Conservation (phyloP, 2,329 filamentous ascomycete genomes). For the Pleurostoma richardsiae region DNA sequence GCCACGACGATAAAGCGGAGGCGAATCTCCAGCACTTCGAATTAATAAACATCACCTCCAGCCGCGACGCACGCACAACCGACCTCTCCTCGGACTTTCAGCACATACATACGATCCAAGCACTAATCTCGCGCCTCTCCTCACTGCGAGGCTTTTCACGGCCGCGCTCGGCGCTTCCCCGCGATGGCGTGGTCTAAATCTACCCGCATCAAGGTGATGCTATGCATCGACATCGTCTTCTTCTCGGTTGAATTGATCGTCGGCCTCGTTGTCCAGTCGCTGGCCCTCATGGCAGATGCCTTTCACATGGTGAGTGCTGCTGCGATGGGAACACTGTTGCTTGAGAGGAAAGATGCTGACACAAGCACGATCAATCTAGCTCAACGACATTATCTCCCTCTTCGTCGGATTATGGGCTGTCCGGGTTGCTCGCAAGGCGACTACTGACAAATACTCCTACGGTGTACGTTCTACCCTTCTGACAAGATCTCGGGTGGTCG, state of each 20-base stretch:
- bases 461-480: conserved; percentile 54
- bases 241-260: conserved; percentile 84
- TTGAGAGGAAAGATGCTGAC: no score
- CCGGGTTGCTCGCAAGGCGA: conserved; percentile 76
- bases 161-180: conserved; percentile 9
- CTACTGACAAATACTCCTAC: conserved; percentile 91
- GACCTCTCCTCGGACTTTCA: no score
- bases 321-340: neutral
- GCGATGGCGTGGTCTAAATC: conserved; percentile 87
- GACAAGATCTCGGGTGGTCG: no score
- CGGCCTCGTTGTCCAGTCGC: conserved; percentile 82
- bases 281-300: conserved; percentile 91
- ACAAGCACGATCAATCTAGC: conserved; percentile 34
- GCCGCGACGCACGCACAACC: no score
- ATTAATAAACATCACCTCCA: no score
- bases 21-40: no score
- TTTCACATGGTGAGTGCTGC: conserved; percentile 80
- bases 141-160: no score
- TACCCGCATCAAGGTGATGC: conserved; percentile 85
- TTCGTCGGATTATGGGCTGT: conserved; percentile 94
- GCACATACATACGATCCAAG: no score
- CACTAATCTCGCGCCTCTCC: no score
- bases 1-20: no score
- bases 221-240: conserved; percentile 84
- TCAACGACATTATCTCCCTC: conserved; percentile 96